Base-by-base conservation (phyloP, 805 yeast genomes). In the Candida tallmaniae region DNA sequence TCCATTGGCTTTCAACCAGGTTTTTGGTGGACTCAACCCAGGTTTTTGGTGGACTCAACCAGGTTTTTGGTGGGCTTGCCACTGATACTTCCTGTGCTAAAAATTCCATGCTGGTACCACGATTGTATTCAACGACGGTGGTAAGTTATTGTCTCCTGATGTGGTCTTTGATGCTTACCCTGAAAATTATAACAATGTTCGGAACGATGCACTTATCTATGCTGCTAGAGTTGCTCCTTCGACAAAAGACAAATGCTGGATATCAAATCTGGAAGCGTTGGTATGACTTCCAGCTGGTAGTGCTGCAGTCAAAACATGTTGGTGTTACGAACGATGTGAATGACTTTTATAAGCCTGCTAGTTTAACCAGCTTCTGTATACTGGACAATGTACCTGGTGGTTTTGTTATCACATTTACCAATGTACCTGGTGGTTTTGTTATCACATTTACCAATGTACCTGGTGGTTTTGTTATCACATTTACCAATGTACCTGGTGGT, bases 401-500 rank as follows among this genome's bases (percentile, higher is more conserved):
- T 3, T 41, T 29, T 16, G 32, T 30, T 3, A 40, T 45, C n/a
- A 34, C 18, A 11, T 56, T 48, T 37, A 19, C 22, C 4, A 51
- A 48, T 32, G 27, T 58, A 17, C 60, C 62, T 6, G 57, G 58
- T 2, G 63, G 62, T n/a, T n/a, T n/a, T n/a, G n/a, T n/a, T n/a
- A n/a, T n/a, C n/a, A n/a, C n/a, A n/a, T n/a, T n/a, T n/a, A n/a
- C n/a, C n/a, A n/a, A n/a, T n/a, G n/a, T n/a, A n/a, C n/a, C n/a
- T n/a, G n/a, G n/a, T n/a, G n/a, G n/a, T n/a, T n/a, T n/a, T n/a
- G n/a, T n/a, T n/a, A n/a, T n/a, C n/a, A n/a, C n/a, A n/a, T n/a
- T n/a, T n/a, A n/a, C n/a, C n/a, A n/a, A n/a, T n/a, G n/a, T n/a
- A n/a, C n/a, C n/a, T n/a, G n/a, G n/a, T n/a, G n/a, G n/a, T n/a